Evolutionary conservation across 768 basidiomycete genomes (phyloP).

Genomic region (Fistulinella prunicolor): DNA sequence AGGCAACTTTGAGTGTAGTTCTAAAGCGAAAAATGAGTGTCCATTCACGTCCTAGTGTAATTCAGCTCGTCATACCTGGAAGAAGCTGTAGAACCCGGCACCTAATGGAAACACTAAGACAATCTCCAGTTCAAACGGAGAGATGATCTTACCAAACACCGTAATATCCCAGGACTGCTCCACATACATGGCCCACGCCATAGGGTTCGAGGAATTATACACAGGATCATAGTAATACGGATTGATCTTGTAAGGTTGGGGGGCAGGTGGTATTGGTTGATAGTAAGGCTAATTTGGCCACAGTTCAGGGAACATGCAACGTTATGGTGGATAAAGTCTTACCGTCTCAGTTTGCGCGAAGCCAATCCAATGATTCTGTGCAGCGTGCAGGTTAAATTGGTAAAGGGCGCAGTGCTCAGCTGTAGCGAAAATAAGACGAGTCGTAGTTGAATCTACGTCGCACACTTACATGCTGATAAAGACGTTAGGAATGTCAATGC

Average conservation of each 20-base stretch:
- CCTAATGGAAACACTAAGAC: conserved; percentile 26
- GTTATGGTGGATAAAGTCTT: background rate
- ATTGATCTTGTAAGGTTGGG: conserved; percentile 39
- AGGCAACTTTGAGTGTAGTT: conserved; percentile 42
- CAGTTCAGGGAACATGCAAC: background rate
- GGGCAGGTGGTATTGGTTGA: conserved; percentile 44
- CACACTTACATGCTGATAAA: conserved; percentile 24
- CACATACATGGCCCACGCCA: conserved; percentile 46
- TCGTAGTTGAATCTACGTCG: background rate
- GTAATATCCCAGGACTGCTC: conserved; percentile 40
- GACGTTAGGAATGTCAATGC: conserved; percentile 7
- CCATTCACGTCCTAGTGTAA: background rate
- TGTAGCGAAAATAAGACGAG: conserved; percentile 3
- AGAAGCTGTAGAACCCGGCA: conserved; percentile 53
- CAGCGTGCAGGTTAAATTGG: conserved; percentile 46
- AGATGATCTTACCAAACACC: conserved; percentile 37
- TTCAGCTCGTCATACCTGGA: conserved; percentile 32
- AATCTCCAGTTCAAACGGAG: background rate
- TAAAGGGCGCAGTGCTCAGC: conserved; percentile 49
- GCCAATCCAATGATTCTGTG: conserved; percentile 49
- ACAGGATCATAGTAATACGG: conserved; percentile 39
- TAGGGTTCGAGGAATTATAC: conserved; percentile 28
- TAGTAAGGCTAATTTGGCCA: conserved; percentile 42
- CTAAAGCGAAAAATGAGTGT: conserved; percentile 21
- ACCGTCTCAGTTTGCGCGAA: conserved; percentile 54